Base-by-base conservation (phyloP, 2,329 filamentous ascomycete species). In the Clonostachys byssicola region DNA sequence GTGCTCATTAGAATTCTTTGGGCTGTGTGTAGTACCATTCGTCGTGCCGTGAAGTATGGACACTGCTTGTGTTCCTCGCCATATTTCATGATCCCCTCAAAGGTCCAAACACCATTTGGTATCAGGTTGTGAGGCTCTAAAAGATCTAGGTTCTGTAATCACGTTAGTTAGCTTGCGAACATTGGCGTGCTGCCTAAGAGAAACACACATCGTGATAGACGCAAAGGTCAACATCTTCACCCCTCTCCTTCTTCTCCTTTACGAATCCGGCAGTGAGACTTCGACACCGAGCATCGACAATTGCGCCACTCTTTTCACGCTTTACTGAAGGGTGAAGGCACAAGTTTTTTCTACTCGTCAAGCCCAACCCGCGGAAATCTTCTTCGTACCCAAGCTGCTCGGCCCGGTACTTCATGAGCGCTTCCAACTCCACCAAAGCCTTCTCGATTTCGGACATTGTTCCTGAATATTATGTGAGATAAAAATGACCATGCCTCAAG, bases 391-490 rank as follows among this genome's bases (percentile, higher is more conserved):
- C 94, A n/a, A 99, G 79, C 65, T 96, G 83, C 53, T 96, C 81
- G 6, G 89, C 75, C 14, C 94, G 87, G 61, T 96, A 97, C 62
- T 95, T 95, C 92, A 99, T 99, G 46, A 99, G 71, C 20, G 85
- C 85, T 64, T 94, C 91, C 57, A 99, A 66, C 67, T 99, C 94
- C 10, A 89, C 89, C 45, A 99, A 70, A 0, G 95, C 94, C 70
- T 99, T 99, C 65, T 99, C 94, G 60, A 99, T 99, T 72, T 99
- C 94, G 36, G 94, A 99, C 92, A 99, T 99, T 48, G 94, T 99
- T 72, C 80, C 80, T 83, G 43, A 10, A 40, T 34, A 5, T 8
- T 6, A 14, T 39, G 36, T 39, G 36, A 39, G 36, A 18, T n/a
- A 12, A 18, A 18, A n/a, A 18, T 39, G 3, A 12, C 4, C 36